Evolutionary conservation across 495 filamentous ascomycete species (phyloP).

Genomic region (Trichoderma reesei): DNA sequence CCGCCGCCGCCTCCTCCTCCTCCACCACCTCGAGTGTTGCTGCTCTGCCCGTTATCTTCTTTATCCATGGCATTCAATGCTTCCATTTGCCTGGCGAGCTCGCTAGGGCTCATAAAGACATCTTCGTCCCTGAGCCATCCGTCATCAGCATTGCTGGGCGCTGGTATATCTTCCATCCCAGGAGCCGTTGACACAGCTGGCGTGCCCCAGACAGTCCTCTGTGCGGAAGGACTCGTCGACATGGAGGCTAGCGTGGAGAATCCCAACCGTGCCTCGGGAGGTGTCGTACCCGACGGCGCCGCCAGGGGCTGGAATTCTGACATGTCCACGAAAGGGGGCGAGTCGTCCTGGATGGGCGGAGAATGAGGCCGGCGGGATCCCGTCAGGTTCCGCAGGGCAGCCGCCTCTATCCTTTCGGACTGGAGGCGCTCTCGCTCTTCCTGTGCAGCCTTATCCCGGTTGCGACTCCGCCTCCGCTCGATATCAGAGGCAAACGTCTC

Average conservation of each 20-base stretch:
- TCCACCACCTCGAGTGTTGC: slow-evolving; percentile 15
- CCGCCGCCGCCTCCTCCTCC: slow-evolving; percentile 19
- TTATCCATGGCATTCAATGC: slow-evolving; percentile 17
- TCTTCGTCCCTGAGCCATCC: slow-evolving; percentile 66
- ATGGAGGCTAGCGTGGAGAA: slow-evolving; percentile 41
- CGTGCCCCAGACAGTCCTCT: slow-evolving; percentile 85
- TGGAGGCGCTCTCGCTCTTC: slow-evolving; percentile 86
- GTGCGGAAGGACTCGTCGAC: slow-evolving; percentile 64
- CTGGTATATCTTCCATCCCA: slow-evolving; percentile 28
- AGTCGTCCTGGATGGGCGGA: slow-evolving; percentile 27
- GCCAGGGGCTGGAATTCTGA: slow-evolving; percentile 61
- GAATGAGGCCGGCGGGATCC: slow-evolving; percentile 24
- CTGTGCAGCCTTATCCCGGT: slow-evolving; percentile 74
- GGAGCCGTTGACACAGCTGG: slow-evolving; percentile 47
- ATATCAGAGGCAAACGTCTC: slow-evolving; percentile 65
- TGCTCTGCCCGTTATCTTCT: slow-evolving; percentile 9
- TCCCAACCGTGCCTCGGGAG: slow-evolving; percentile 28
- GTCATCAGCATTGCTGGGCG: slow-evolving; percentile 44
- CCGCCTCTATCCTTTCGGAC: slow-evolving; percentile 72
- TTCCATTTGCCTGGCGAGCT: slow-evolving; percentile 38
- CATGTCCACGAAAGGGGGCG: slow-evolving; percentile 28
- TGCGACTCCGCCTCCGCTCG: slow-evolving; percentile 64
- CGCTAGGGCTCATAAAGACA: slow-evolving; percentile 25
- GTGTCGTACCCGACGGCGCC: slow-evolving; percentile 29
- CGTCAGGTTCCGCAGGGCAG: slow-evolving; percentile 32